These are phyloP conservation scores for Calonectria henricotiae DNA, from an alignment of 2,329 filamentous ascomycete species.

Conservation along the genomic window DNA sequence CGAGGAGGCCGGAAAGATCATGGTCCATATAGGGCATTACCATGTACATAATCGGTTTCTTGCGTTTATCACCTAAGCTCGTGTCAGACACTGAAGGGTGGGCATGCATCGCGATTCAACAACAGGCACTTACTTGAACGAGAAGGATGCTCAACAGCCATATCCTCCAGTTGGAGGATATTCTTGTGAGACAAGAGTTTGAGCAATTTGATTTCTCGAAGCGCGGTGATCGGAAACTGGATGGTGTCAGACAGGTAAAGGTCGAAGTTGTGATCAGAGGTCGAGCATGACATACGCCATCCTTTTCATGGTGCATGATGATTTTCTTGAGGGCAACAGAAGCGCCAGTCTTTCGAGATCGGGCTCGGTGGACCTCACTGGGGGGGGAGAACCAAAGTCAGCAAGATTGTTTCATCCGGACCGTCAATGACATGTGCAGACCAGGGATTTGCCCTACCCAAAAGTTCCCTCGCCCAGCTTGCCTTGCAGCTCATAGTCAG, in stretches of 20 bases:
- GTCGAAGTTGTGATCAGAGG: constrained; percentile 8
- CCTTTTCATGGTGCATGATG: constrained; percentile 99
- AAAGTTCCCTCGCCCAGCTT: constrained; percentile 97
- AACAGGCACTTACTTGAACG: constrained; percentile 68
- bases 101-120: neutral
- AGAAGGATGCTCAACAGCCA: constrained; percentile 88
- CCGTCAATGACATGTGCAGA: constrained; percentile 39
- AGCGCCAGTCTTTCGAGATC: constrained; percentile 80
- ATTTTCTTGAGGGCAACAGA: constrained; percentile 97
- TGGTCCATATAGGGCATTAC: constrained; percentile 99
- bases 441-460: constrained; percentile 71
- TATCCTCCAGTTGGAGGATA: constrained; percentile 90
- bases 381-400: constrained; percentile 34
- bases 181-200: constrained; percentile 96
- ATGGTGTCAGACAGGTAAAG: constrained; percentile 35
- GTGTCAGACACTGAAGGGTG: constrained; percentile 34
- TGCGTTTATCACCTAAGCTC: constrained; percentile 80
- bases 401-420: neutral
- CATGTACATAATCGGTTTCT: constrained; percentile 96
- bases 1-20: constrained; percentile 95
- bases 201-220: constrained; percentile 97
- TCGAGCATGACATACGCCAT: constrained; percentile 76
- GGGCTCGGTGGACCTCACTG: constrained; percentile 92
- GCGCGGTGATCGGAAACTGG: constrained; percentile 95
- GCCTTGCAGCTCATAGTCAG: constrained; percentile 83